phyloP scores from a whole-genome alignment of 768 basidiomycete species.

The Kwoniella dendrophila region DNA sequence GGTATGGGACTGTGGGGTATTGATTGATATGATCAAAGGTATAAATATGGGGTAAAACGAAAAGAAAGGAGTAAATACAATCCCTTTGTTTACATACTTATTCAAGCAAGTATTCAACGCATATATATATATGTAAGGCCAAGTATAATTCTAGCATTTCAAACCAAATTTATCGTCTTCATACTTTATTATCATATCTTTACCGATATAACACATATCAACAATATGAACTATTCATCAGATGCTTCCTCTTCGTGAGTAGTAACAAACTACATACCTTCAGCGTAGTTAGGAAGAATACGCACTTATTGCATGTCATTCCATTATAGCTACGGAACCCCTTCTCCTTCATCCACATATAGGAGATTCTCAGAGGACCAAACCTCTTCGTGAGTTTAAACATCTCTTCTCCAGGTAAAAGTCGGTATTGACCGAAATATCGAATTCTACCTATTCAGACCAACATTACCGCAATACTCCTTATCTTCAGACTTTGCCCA shows the following conservation, averaged over 20 bases:
- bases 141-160: background rate
- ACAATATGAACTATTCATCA: constrained; percentile 5
- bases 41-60: background rate
- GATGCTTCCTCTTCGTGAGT: constrained; percentile 8
- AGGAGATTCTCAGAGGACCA: constrained; percentile 6
- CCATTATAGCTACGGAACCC: background rate
- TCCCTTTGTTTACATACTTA: background rate
- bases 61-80: background rate
- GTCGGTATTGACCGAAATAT: background rate
- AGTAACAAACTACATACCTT: background rate
- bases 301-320: background rate
- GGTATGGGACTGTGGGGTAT: background rate
- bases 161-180: background rate
- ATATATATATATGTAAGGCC: background rate
- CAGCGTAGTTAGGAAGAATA: background rate
- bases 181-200: background rate
- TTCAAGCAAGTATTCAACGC: no score
- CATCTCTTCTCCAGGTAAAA: background rate
- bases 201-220: background rate
- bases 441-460: background rate
- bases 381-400: background rate
- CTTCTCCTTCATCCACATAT: background rate
- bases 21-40: background rate
- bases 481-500: constrained; percentile 14
- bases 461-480: constrained; percentile 11